Evolutionary conservation across 1,284 basidiomycete species (phyloP).

Genomic region (Sporisorium scitamineum): DNA sequence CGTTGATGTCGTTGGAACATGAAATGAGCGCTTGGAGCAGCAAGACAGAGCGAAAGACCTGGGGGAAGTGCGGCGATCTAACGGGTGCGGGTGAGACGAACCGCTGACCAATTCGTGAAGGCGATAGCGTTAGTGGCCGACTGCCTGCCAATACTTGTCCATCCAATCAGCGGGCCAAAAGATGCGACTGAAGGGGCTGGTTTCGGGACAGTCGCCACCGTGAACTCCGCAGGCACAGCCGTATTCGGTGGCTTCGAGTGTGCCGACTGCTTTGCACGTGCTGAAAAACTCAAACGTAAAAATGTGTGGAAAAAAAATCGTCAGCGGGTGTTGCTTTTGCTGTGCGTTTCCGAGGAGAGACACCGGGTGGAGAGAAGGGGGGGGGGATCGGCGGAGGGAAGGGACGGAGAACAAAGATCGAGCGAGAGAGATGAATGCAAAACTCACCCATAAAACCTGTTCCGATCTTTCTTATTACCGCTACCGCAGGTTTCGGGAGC

Average conservation of each 20-base stretch:
- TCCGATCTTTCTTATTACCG: background rate
- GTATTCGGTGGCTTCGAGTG: conserved; percentile 24
- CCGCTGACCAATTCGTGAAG: too few species aligned
- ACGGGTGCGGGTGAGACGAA: too few species aligned
- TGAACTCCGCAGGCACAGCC: conserved; percentile 46
- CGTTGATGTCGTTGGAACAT: too few species aligned
- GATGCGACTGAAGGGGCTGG: conserved; percentile 15
- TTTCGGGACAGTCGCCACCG: conserved; percentile 9
- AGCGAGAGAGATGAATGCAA: background rate
- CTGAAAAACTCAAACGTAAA: background rate
- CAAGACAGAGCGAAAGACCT: too few species aligned
- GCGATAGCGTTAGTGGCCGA: background rate
- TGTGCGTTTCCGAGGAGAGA: background rate
- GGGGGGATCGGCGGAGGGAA: background rate
- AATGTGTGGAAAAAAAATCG: background rate
- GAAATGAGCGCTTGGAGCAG: too few species aligned
- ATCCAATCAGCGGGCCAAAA: conserved; percentile 37
- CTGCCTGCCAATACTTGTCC: conserved; percentile 4
- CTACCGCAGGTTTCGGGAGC: conserved; percentile 28
- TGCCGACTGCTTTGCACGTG: conserved; percentile 33
- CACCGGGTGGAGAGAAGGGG: background rate
- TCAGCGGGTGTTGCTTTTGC: background rate
- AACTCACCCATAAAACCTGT: conserved; percentile 34
- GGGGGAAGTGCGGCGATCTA: too few species aligned
- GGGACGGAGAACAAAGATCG: too few species aligned